Evolutionary conservation across 257 asterid species (phyloP).

Genomic region (Asclepias syriaca): DNA sequence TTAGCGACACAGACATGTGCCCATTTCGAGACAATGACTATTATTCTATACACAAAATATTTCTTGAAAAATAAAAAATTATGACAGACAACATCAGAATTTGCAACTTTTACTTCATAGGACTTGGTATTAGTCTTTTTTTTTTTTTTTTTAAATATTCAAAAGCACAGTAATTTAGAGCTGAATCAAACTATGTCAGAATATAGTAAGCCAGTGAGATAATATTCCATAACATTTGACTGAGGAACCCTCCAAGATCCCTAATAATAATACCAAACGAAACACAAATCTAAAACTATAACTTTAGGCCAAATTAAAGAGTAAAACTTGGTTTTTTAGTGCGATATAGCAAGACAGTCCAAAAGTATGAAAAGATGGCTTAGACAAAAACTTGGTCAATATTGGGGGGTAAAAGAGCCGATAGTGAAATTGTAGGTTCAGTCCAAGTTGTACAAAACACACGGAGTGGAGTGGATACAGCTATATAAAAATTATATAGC

Average conservation of each 20-base stretch:
- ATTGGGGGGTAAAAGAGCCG: constrained; percentile 9
- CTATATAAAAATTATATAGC: not conserved
- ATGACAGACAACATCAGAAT: constrained; percentile 3
- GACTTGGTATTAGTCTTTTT: not conserved
- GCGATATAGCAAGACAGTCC: not conserved
- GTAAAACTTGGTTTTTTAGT: not conserved
- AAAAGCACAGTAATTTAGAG: not conserved
- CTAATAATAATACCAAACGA: not conserved
- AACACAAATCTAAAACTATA: not conserved
- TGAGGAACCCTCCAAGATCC: not conserved
- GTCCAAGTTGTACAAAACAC: constrained; percentile 19
- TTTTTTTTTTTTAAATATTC: not conserved
- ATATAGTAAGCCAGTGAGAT: not conserved
- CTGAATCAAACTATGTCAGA: not conserved
- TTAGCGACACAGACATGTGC: constrained; percentile 7
- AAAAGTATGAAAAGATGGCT: not conserved
- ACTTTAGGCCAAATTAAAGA: not conserved
- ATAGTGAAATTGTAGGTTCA: constrained; percentile 7
- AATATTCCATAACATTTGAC: not conserved
- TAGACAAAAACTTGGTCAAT: constrained; percentile 1
- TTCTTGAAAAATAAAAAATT: constrained; percentile 2
- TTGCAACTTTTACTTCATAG: not conserved
- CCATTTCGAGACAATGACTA: not conserved
- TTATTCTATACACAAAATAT: not conserved
- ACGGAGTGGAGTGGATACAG: constrained; percentile 6